These are phyloP conservation scores for Pisolithus albus DNA, from an alignment of 768 basidiomycete genomes.

Conservation along the genomic window DNA sequence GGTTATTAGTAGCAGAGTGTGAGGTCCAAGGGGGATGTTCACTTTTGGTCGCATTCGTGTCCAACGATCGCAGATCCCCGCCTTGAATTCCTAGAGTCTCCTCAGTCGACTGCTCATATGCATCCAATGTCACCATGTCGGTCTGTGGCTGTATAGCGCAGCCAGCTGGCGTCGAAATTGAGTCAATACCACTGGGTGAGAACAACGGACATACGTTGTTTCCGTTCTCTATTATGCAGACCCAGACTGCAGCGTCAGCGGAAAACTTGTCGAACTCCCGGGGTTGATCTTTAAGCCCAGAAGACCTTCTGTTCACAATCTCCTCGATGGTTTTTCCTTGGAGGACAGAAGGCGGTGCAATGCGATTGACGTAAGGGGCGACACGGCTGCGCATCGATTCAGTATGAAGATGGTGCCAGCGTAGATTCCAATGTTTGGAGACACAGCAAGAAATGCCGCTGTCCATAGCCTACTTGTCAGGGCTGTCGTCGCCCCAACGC, in stretches of 20 bases:
- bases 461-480: conserved; percentile 12
- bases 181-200: background rate
- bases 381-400: conserved; percentile 6
- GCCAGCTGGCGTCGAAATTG: conserved; percentile 44
- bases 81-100: conserved; percentile 76
- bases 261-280: conserved; percentile 84
- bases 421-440: background rate
- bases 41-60: conserved; percentile 94
- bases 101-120: conserved; percentile 79
- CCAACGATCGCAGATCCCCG: conserved; percentile 60
- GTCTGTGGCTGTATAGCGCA: conserved; percentile 68
- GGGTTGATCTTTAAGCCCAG: conserved; percentile 77
- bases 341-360: conserved; percentile 77
- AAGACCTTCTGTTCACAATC: conserved; percentile 86
- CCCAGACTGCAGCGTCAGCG: conserved; percentile 90
- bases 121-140: conserved; percentile 75
- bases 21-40: background rate
- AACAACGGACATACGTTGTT: conserved; percentile 59
- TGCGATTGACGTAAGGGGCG: conserved; percentile 36
- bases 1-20: conserved; percentile 23
- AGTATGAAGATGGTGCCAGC: background rate
- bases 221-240: conserved; percentile 87
- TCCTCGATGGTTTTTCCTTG: conserved; percentile 93
- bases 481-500: conserved; percentile 2
- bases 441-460: background rate